phyloP scores from a whole-genome alignment of 2,329 filamentous ascomycete genomes.

The Fusarium robinianum region DNA sequence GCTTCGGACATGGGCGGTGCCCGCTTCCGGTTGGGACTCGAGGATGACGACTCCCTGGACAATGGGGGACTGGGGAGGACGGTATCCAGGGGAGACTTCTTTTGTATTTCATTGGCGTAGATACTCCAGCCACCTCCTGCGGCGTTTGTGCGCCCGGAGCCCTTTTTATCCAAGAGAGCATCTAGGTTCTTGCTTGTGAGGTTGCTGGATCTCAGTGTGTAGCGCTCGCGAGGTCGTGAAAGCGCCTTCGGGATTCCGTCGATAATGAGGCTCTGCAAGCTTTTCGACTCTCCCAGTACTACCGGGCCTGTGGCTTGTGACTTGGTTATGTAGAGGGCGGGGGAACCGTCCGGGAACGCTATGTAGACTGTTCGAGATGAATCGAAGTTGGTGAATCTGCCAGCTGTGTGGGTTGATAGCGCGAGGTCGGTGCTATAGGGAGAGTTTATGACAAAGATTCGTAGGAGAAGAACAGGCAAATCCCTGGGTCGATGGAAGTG shows the following conservation, averaged over 20 bases:
- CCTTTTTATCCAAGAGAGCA: conserved; percentile 70
- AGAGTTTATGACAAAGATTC: conserved; percentile 78
- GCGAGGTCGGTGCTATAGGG: conserved; percentile 71
- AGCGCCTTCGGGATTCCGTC: conserved; percentile 83
- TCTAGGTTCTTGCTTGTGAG: conserved; percentile 73
- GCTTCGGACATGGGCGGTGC: conserved; percentile 31
- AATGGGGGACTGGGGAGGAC: conserved; percentile 54
- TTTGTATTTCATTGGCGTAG: conserved; percentile 67
- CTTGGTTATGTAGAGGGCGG: conserved; percentile 71
- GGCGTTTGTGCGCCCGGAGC: conserved; percentile 69
- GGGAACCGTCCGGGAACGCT: conserved; percentile 80
- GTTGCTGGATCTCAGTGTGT: conserved; percentile 68
- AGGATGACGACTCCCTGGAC: conserved; percentile 40
- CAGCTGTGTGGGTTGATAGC: conserved; percentile 42
- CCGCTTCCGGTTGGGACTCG: conserved; percentile 39
- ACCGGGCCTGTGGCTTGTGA: conserved; percentile 50
- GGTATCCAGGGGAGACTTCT: conserved; percentile 60
- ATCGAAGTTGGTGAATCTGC: conserved; percentile 56
- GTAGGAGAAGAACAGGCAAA: conserved; percentile 73
- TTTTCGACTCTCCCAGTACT: conserved; percentile 58
- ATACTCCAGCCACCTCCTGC: conserved; percentile 80
- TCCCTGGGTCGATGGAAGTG: conserved; percentile 73
- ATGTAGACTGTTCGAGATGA: conserved; percentile 75
- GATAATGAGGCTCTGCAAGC: conserved; percentile 71
- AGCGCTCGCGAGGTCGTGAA: conserved; percentile 73